A percentile compares a stretch with the other conserved stretches of the same genome.
phyloP scores from a whole-genome alignment of 2,329 filamentous ascomycete genomes.

The Phialophora chinensis region DNA sequence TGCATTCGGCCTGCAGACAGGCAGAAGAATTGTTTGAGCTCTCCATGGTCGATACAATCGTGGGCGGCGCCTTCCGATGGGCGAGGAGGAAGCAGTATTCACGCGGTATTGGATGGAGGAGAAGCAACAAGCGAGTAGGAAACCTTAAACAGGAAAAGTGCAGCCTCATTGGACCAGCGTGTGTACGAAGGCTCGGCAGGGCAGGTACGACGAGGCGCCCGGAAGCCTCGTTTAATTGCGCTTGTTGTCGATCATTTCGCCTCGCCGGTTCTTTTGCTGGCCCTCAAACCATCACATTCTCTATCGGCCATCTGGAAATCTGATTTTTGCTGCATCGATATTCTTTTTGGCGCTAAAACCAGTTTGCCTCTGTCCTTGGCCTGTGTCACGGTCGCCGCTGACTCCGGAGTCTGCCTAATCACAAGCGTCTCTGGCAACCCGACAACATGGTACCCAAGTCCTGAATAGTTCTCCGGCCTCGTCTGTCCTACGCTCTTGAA shows the following conservation, averaged over 20 bases:
- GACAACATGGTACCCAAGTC: neutral
- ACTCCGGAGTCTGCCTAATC: neutral
- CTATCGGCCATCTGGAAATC: conserved; percentile 8
- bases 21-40: conserved; percentile 30
- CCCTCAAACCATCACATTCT: neutral
- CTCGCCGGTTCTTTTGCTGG: conserved; percentile 4
- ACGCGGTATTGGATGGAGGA: conserved; percentile 1
- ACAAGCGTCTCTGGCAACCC: neutral
- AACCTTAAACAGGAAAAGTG: conserved; percentile 23
- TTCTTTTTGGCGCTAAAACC: neutral
- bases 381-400: neutral
- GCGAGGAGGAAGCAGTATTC: conserved; percentile 10
- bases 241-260: conserved; percentile 1
- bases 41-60: conserved; percentile 21
- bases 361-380: conserved; percentile 2
- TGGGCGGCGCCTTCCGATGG: conserved; percentile 35
- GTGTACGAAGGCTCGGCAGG: neutral
- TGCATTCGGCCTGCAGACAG: conserved; percentile 24
- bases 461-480: neutral
- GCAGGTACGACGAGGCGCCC: conserved; percentile 1
- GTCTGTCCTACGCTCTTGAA: neutral
- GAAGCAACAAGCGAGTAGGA: conserved; percentile 3
- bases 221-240: neutral
- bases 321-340: neutral
- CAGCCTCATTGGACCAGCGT: conserved; percentile 20